A percentile compares a stretch with the other conserved stretches of the same genome.
phyloP scores from a whole-genome alignment of 139 green algal species.

The Micromonas pusilla region DNA sequence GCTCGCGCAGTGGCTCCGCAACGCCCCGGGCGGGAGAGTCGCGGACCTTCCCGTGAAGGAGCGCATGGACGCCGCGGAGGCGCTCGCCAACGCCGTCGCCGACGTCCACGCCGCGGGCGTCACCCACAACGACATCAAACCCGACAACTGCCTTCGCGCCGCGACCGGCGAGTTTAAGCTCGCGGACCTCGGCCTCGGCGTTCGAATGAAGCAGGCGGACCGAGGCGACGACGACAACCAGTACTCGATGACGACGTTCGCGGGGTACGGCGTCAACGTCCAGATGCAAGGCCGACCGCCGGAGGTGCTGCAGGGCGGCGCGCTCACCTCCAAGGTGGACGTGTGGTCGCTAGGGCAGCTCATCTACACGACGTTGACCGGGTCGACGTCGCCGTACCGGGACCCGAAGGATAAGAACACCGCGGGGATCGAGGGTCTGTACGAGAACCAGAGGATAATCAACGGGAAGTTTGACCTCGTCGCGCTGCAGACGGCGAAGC shows the following conservation, averaged over 20 bases:
- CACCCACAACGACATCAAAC: conserved; percentile 18
- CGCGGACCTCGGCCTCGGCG: conserved; percentile 8
- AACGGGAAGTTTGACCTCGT: conserved; percentile 5
- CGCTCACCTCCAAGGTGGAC: conserved; percentile 1
- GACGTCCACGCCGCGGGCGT: conserved; percentile 9
- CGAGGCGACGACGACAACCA: not conserved
- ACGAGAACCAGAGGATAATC: conserved; percentile 14
- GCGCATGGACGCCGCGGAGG: not conserved
- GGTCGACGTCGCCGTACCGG: not conserved
- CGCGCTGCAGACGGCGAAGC: conserved; percentile 9
- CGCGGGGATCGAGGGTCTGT: not conserved
- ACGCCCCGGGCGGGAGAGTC: not conserved
- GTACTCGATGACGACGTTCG: conserved; percentile 16
- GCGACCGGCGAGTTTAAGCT: conserved; percentile 10
- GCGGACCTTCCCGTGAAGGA: not conserved
- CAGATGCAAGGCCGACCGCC: not conserved
- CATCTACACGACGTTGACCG: not conserved
- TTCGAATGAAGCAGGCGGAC: conserved; percentile 7
- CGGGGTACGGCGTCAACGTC: conserved; percentile 10
- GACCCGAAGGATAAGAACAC: not conserved
- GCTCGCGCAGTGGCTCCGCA: conserved; percentile 2
- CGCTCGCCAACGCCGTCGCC: not conserved
- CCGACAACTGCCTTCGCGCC: conserved; percentile 11
- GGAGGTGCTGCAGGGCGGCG: not conserved
- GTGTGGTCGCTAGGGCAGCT: conserved; percentile 12